Base-by-base conservation (phyloP, 2,329 filamentous ascomycete species). In the Claviceps monticola region DNA sequence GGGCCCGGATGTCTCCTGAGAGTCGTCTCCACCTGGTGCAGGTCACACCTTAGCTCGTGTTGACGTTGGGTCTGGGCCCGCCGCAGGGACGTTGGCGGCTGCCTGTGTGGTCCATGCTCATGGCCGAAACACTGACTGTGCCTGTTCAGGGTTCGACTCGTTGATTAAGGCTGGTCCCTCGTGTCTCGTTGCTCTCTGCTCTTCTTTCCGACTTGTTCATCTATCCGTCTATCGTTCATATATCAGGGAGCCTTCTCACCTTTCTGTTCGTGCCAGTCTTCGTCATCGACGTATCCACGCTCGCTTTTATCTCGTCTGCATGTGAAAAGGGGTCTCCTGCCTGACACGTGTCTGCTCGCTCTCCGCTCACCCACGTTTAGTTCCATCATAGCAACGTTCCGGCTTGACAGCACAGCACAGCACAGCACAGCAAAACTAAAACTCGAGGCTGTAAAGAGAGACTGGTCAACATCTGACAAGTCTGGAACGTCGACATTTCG, bases 41-140 rank as follows among this genome's bases (percentile, higher is more conserved):
- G 13, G 47, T 46, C 41, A 41, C 38, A 49, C 51, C 51, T 39
- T 46, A 39, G 51, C 51, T 52, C 46, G 51, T 52, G 46, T 49
- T 44, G 41, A 49, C 51, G 34, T 49, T 17, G 46, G 29, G 46
- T 47, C 46, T 23, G 34, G 17, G 46, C 14, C 14, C 19, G 8
- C 39, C 17, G 41, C 41, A 43, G 41, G 41, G 41, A 43, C 42
- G 41, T 23, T 23, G 42, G 42, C 13, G 19, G 42, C 7, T 23
- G 42, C 42, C 23, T 45, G 43, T 45, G 16, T 29, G 43, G 21
- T 43, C 19, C 42, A 43, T 43, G 42, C 42, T 21, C 38, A 41
- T 17, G 38, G 16, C 38, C 6, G 13, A 42, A 42, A 42, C 39
- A 42, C 7, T 42, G n/a, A 8, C n/a, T n/a, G n/a, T n/a, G n/a